A percentile compares a stretch with the other conserved stretches of the same genome.
Evolutionary conservation across 108 stramenopile species (phyloP).

Genomic region (Hondaea fermentalgiana): DNA sequence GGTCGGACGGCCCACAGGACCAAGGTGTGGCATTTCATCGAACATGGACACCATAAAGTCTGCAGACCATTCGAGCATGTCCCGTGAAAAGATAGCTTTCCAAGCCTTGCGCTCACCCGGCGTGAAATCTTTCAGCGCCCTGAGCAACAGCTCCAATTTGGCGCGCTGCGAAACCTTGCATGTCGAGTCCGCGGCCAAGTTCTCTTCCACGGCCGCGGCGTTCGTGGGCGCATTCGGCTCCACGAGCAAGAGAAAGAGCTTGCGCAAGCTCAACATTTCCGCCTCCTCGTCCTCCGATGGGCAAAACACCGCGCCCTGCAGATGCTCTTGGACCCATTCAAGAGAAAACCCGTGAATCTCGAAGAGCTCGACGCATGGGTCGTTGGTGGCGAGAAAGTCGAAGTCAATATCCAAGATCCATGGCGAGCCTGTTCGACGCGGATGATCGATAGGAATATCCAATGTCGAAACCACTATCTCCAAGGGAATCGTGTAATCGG

Average conservation of each 20-base stretch:
- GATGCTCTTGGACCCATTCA: neutral
- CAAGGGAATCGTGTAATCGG: neutral
- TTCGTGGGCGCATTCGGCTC: neutral
- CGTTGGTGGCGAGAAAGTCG: neutral
- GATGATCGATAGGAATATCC: neutral
- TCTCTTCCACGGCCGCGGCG: neutral
- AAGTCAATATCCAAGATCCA: neutral
- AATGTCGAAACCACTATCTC: neutral
- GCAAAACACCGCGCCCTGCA: neutral
- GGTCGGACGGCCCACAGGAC: neutral
- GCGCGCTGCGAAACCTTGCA: neutral
- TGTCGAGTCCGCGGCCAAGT: neutral
- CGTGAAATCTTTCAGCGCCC: neutral
- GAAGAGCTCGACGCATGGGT: conserved; percentile 7
- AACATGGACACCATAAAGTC: neutral
- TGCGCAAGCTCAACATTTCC: neutral
- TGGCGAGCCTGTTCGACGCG: neutral
- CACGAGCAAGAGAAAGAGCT: neutral
- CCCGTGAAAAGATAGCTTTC: neutral
- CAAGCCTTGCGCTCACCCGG: neutral
- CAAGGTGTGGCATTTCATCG: neutral
- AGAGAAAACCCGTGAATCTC: neutral
- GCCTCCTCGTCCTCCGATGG: neutral
- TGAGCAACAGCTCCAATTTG: neutral
- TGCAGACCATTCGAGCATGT: neutral